Evolutionary conservation across 768 basidiomycete species (phyloP), one percentile per base, ranked within the genome.

Genomic region (Mycena venus): DNA sequence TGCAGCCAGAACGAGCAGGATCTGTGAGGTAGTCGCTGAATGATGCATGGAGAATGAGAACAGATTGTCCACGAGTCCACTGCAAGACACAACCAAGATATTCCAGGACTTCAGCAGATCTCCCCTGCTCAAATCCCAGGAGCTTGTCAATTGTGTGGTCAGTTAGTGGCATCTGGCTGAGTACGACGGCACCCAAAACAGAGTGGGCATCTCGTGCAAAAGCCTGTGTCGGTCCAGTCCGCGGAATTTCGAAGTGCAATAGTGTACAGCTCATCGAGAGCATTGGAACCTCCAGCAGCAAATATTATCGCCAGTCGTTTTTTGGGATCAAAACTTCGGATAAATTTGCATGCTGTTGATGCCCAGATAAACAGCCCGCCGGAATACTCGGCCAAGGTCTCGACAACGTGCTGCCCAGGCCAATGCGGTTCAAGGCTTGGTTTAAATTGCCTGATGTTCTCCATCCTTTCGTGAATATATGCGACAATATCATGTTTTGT

Each of bases 311-410:
- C 15, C 25, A 66, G 34, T 25, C 27, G 36, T 15, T 66, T 21
- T 14, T 53, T 15, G 1, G 51, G 49, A 23, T 66, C 27, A 23
- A 19, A 55, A 17, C 23, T 23, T 4, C 19, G 32, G n/a, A 80
- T 78, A 42, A 78, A 80, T 34, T 68, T 70, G 42, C 60, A 64
- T 6, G 79, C 80, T 9, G 73, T 77, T 8, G 68, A 9, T 78
- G n/a, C n/a, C n/a, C n/a, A n/a, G n/a, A n/a, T n/a, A n/a, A n/a
- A n/a, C n/a, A n/a, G n/a, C n/a, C n/a, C 79, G 21, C 60, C 65
- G 3, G 79, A 61, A 6, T 25, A 58, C 9, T 21, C 25, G 1
- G 67, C 68, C 23, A 81, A 53, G 9, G 15, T 49, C 14, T 51
- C 17, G 14, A 79, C 75, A 12, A 27, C 53, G 7, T 47, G 21